Evolutionary conservation across 2,329 filamentous ascomycete species (phyloP).

Genomic region (Penicillium digitatum): DNA sequence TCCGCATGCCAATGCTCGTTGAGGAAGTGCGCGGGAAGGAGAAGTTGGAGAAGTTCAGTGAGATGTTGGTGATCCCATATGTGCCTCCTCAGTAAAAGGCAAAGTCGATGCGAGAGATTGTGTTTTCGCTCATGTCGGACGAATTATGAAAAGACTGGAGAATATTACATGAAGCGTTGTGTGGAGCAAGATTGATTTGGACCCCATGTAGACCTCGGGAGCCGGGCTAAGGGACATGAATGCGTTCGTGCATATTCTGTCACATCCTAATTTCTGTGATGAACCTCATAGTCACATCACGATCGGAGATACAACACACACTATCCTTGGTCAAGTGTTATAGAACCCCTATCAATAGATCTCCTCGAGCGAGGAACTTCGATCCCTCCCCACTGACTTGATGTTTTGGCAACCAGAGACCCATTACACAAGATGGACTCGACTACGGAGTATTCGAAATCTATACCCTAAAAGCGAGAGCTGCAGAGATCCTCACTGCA

Average conservation of each 20-base stretch:
- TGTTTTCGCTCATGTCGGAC: slow-evolving; percentile 21
- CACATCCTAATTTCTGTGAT: neutral
- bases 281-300: neutral
- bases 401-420: slow-evolving; percentile 11
- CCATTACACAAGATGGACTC: neutral
- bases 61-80: slow-evolving; percentile 8
- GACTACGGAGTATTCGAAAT: neutral
- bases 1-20: slow-evolving; percentile 93
- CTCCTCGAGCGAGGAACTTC: neutral
- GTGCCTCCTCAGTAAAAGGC: neutral
- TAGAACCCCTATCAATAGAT: neutral
- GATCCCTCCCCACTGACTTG: slow-evolving; percentile 12
- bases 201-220: neutral
- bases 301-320: neutral
- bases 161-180: slow-evolving; percentile 29
- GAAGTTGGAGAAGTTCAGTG: slow-evolving; percentile 70
- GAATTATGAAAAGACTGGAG: slow-evolving; percentile 40
- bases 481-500: slow-evolving; percentile 20
- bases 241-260: neutral
- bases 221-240: neutral
- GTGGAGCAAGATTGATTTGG: neutral
- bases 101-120: slow-evolving; percentile 14
- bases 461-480: slow-evolving; percentile 16
- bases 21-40: slow-evolving; percentile 97
- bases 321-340: neutral